phyloP scores from a whole-genome alignment of 2,329 filamentous ascomycete species.

The Kalmusia sp. region DNA sequence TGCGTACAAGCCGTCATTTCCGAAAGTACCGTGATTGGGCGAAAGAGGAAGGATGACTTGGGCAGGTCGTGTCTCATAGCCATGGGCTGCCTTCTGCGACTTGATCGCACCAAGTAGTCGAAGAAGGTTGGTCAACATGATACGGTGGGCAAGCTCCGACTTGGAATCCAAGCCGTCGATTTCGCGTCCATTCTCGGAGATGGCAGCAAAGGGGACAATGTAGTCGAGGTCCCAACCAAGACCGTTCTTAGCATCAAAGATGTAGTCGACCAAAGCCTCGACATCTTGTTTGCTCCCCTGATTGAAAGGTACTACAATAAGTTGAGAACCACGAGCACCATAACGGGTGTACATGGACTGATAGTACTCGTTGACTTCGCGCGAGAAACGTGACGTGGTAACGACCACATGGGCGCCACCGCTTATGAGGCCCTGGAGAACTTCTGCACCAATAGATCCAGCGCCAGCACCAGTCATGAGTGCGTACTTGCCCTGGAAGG shows the following conservation, averaged over 20 bases:
- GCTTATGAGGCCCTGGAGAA: constrained; percentile 92
- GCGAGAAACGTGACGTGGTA: constrained; percentile 94
- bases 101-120: constrained; percentile 92
- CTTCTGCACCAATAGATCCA: constrained; percentile 96
- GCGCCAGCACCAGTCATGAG: constrained; percentile 98
- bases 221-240: constrained; percentile 98
- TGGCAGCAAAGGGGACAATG: constrained; percentile 94
- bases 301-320: constrained; percentile 98
- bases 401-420: constrained; percentile 97
- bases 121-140: constrained; percentile 97
- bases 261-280: constrained; percentile 91
- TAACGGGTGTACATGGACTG: constrained; percentile 97
- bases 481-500: constrained; percentile 92
- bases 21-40: constrained; percentile 98
- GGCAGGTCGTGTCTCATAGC: constrained; percentile 92
- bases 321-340: constrained; percentile 90
- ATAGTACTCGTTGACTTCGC: constrained; percentile 98
- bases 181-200: constrained; percentile 96
- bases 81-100: constrained; percentile 83
- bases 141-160: constrained; percentile 96
- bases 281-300: constrained; percentile 98
- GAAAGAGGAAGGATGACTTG: constrained; percentile 96
- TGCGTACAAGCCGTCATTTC: constrained; percentile 96
- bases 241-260: constrained; percentile 95
- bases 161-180: constrained; percentile 97